A percentile compares a stretch with the other conserved stretches of the same genome.
These are phyloP conservation scores for Penicillium sp. DNA, from an alignment of 2,329 filamentous ascomycete species.

Conservation along the genomic window DNA sequence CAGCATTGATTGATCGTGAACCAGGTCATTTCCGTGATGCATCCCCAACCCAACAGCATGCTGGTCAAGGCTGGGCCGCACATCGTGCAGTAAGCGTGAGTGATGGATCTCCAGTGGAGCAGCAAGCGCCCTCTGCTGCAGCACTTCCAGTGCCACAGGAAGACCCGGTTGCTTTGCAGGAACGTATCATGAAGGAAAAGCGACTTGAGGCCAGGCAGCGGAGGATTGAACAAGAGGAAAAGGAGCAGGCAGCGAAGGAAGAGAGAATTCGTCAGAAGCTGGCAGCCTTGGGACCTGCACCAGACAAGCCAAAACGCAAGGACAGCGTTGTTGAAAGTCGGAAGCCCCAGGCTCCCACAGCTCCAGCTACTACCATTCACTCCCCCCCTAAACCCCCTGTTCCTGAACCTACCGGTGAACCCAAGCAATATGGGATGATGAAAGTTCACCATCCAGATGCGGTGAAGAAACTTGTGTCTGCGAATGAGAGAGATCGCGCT, in stretches of 20 bases:
- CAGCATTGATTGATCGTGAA: conserved; percentile 31
- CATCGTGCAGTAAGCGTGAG: conserved; percentile 29
- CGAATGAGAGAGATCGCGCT: conserved; percentile 36
- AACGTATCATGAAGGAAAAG: conserved; percentile 61
- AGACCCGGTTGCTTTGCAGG: conserved; percentile 53
- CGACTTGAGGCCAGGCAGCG: conserved; percentile 56
- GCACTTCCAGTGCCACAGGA: conserved; percentile 31
- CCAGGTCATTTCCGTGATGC: conserved; percentile 21
- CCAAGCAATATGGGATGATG: conserved; percentile 62
- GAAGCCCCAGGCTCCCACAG: conserved; percentile 22
- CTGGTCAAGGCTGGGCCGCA: conserved; percentile 30
- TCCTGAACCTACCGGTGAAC: conserved; percentile 55
- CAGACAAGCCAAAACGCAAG: conserved; percentile 35
- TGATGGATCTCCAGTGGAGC: conserved; percentile 24
- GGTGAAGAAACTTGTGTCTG: conserved; percentile 46
- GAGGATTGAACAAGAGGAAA: conserved; percentile 53
- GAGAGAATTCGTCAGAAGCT: conserved; percentile 58
- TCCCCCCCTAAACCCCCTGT: conserved; percentile 60
- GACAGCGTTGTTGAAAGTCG: conserved; percentile 28
- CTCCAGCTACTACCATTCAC: conserved; percentile 36
- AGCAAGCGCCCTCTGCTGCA: conserved; percentile 17
- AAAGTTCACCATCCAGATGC: conserved; percentile 58
- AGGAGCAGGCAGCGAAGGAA: conserved; percentile 56
- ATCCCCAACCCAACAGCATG: conserved; percentile 28
- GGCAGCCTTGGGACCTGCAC: conserved; percentile 51